Evolutionary conservation across 2,329 filamentous ascomycete species (phyloP), one percentile per base, ranked within the genome.

Genomic region (Rugonectria rugulosa): DNA sequence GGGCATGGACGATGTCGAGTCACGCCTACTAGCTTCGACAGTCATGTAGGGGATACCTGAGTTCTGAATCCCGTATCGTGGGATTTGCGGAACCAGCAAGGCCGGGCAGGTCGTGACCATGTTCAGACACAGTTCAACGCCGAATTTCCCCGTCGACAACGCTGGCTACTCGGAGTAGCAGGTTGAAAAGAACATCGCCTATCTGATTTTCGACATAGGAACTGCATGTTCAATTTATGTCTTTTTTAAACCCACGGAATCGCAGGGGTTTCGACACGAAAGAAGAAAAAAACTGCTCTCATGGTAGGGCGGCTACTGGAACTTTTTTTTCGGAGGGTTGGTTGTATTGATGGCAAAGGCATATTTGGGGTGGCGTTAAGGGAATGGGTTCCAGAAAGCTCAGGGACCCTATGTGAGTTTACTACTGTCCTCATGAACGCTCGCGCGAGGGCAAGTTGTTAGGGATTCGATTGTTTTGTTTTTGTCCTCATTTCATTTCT

Each of bases 1-100:
- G 61, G 74, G 71, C 14, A 79, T 79, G 72, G 76, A 79, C 54
- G 77, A 79, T 40, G 76, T 79, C 43, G 77, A 79, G 59, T 71
- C 73, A 45, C 74, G 76, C 52, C 69, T 79, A 43, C 66, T 79
- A 57, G 75, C 77, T 51, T 76, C 74, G 49, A 68, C 75, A 59
- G 75, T 77, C 66, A 76, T 78, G 74, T 78, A 77, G 71, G 66
- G 61, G 32, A 46, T 52, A 47, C 64, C 60, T 53, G 49, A 41
- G 40, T 37, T 54, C 38, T 51, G 53, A 40, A 44, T 34, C 48
- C 36, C 37, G 42, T 50, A 46, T 36, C 37, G 48, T 21, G 17
- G 17, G 42, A 5, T 24, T 29, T 23, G 41, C 42, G 20, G 52
- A 23, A 20, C 31, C n/a, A 45, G 9, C 41, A 46, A 27, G 52